These are phyloP conservation scores for Trametes gibbosa DNA, from an alignment of 768 basidiomycete species.

Conservation along the genomic window DNA sequence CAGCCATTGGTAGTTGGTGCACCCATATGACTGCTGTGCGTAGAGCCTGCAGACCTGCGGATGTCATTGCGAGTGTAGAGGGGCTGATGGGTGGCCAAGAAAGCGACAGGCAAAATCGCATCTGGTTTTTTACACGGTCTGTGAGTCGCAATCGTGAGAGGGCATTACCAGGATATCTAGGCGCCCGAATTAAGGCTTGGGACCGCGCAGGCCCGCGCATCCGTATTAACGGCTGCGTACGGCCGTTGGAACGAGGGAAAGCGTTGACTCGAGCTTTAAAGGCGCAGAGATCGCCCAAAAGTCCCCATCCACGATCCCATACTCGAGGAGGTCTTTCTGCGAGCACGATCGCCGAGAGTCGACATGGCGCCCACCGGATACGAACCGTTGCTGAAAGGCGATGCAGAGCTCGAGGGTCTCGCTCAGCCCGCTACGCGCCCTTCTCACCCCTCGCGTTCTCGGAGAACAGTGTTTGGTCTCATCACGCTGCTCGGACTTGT, in stretches of 20 bases:
- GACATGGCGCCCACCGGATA: slow-evolving; percentile 14
- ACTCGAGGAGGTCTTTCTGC: not conserved
- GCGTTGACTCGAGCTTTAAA: not conserved
- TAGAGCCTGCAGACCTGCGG: no score
- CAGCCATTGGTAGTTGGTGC: no score
- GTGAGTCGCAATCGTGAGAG: not conserved
- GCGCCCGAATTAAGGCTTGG: slow-evolving; percentile 8
- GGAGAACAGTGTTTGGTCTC: not conserved
- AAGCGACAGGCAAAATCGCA: not conserved
- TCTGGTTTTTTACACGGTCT: not conserved
- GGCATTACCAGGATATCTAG: slow-evolving; percentile 9
- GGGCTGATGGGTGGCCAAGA: not conserved
- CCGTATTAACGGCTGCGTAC: not conserved
- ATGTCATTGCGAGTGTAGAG: no score
- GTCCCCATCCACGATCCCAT: not conserved
- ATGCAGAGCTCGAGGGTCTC: slow-evolving; percentile 9
- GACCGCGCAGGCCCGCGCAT: slow-evolving; percentile 5
- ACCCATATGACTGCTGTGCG: no score
- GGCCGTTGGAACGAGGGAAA: no score
- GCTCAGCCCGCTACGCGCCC: not conserved
- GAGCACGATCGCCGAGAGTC: not conserved
- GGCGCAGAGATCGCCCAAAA: not conserved
- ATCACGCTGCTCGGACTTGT: slow-evolving; percentile 10
- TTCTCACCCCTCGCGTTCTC: slow-evolving; percentile 1
- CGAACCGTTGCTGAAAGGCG: slow-evolving; percentile 20